phyloP scores from a whole-genome alignment of 1,284 basidiomycete species.

The Moesziomyces sp. region DNA sequence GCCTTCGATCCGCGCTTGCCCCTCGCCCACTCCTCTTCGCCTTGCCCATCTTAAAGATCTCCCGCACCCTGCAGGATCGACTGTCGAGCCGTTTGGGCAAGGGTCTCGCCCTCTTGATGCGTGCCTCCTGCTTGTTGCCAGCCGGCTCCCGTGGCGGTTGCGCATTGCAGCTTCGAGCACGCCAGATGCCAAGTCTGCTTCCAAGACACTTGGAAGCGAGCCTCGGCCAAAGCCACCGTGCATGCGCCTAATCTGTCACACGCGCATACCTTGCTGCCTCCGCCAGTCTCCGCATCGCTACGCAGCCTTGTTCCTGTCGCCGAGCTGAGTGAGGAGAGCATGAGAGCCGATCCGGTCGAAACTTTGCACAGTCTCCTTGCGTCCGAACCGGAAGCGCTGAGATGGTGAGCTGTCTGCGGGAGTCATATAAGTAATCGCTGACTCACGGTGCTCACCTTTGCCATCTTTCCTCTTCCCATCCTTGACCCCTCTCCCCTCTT shows the following conservation, averaged over 20 bases:
- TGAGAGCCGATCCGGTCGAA: too few relatives aligned
- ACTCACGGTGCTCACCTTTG: neutral
- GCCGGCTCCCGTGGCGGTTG: neutral
- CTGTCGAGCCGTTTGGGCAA: neutral
- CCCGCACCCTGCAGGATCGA: neutral
- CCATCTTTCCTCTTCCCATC: constrained; percentile 5
- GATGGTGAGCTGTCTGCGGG: neutral
- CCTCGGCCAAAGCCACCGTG: neutral
- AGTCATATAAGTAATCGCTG: constrained; percentile 25
- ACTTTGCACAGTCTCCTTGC: neutral
- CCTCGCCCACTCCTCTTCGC: too few relatives aligned
- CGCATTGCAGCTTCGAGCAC: constrained; percentile 4
- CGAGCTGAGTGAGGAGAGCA: too few relatives aligned
- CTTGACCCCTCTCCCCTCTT: constrained; percentile 12
- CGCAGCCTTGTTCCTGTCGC: neutral
- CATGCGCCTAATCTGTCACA: constrained; percentile 8
- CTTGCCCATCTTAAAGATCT: neutral
- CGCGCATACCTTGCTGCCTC: neutral
- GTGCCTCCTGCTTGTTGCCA: constrained; percentile 1
- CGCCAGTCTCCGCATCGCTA: neutral
- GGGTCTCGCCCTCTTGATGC: neutral
- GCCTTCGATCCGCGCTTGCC: too few relatives aligned
- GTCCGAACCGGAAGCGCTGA: neutral
- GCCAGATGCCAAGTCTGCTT: constrained; percentile 11
- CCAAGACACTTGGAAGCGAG: constrained; percentile 8